Evolutionary conservation across 2,329 filamentous ascomycete species (phyloP).

Genomic region (Beauveria medogensis): DNA sequence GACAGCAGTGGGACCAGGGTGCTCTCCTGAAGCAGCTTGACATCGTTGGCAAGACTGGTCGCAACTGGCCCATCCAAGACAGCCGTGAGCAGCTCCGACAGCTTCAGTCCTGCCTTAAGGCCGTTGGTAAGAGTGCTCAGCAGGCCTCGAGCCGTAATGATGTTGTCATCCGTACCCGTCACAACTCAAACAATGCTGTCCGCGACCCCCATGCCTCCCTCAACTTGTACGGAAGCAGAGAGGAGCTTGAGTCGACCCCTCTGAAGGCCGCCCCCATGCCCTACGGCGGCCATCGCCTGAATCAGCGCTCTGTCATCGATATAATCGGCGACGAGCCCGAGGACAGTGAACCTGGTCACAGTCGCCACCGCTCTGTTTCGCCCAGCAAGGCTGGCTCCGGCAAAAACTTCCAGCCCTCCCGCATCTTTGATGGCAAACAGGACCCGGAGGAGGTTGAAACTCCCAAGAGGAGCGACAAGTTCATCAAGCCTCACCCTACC

Average conservation of each 20-base stretch:
- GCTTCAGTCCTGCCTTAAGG: constrained; percentile 55
- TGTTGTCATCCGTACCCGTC: constrained; percentile 37
- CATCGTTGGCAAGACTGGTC: constrained; percentile 80
- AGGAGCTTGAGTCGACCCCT: constrained; percentile 47
- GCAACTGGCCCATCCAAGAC: constrained; percentile 92
- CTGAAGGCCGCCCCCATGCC: constrained; percentile 46
- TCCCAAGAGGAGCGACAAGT: constrained; percentile 35
- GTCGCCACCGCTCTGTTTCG: constrained; percentile 40
- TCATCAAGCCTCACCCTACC: constrained; percentile 60
- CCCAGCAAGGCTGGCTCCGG: constrained; percentile 39
- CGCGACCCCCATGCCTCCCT: constrained; percentile 64
- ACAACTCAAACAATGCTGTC: constrained; percentile 44
- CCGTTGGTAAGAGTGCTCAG: constrained; percentile 29
- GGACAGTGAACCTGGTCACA: constrained; percentile 28
- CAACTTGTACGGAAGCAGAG: constrained; percentile 64
- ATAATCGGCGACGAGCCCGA: constrained; percentile 51
- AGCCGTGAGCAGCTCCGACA: constrained; percentile 75
- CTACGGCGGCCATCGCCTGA: constrained; percentile 51
- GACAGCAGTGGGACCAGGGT: constrained; percentile 91
- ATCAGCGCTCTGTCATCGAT: constrained; percentile 64
- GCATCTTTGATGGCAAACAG: constrained; percentile 53
- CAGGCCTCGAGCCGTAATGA: constrained; percentile 28
- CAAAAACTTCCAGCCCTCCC: constrained; percentile 55
- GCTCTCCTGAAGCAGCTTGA: constrained; percentile 88
- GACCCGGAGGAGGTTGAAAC: constrained; percentile 33